Base-by-base conservation (phyloP, 2,329 filamentous ascomycete genomes). In the Huntiella bhutanensis region DNA sequence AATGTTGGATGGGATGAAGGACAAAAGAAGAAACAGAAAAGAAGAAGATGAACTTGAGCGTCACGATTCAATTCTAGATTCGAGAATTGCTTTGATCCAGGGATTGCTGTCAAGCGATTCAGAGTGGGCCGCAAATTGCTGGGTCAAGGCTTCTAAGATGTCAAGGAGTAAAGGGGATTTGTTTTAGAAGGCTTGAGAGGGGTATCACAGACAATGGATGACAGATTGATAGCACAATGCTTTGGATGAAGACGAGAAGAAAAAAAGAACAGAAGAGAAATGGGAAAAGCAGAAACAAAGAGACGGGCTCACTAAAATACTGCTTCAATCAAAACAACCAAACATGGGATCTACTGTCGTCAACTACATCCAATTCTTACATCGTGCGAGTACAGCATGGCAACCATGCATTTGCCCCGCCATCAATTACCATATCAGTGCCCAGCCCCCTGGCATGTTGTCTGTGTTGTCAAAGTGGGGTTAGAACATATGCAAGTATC, bases 131-230 rank as follows among this genome's bases (percentile, higher is more conserved):
- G 22, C 22, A 28, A 28, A 28, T 28, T 28, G 22, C 22, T 28
- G 22, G 22, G 22, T 28, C 22, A 28, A 28, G 22, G 22, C 22
- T 28, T 28, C 22, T 28, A 28, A 28, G 22, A 28, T 28, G 22
- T 7, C 22, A 28, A 28, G 22, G 22, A 28, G 22, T 28, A 28
- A 28, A 28, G 22, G 22, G 22, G 22, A 36, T 13, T n/a, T n/a
- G 34, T 16, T n/a, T n/a, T n/a, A 15, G 40, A 32, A 22, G 13
- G 40, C 13, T 13, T 17, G 12, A 15, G 13, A 15, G 40, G 40
- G 22, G 40, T 42, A 42, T 42, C 40, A 32, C 40, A 28, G 40
- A 28, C 13, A 42, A 42, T 17, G 7, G 6, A 41, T n/a, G 36
- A 16, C 13, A 38, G 13, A 40, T 40, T 4, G 38, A 11, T 16